Conservation (phyloP, 148 eudicot genomes). For the Fallopia convolvulus region DNA sequence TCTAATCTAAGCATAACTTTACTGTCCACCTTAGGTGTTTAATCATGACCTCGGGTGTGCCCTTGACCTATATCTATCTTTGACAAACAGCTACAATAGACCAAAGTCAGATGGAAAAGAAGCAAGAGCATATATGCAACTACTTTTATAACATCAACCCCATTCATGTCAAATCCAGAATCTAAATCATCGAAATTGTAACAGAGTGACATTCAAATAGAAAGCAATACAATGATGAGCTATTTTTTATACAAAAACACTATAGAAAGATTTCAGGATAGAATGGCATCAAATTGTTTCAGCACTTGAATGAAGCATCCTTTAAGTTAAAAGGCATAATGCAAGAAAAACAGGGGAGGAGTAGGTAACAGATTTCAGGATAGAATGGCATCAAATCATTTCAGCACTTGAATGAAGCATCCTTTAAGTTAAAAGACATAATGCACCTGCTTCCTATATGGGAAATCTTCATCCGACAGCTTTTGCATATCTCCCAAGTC, state of each 20-base stretch:
- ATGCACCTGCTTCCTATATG: conserved; percentile 70
- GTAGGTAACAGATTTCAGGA: no score
- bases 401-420: not conserved
- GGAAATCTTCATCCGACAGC: conserved; percentile 72
- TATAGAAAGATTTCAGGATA: not conserved
- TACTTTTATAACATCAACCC: not conserved
- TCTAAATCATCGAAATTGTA: not conserved
- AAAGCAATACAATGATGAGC: not conserved
- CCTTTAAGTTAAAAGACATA: not conserved
- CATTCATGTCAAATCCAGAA: not conserved
- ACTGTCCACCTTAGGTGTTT: not conserved
- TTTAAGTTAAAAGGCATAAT: not conserved
- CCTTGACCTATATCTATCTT: not conserved
- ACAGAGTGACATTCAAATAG: not conserved
- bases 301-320: not conserved
- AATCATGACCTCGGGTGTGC: not conserved
- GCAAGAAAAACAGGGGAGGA: conserved; percentile 8
- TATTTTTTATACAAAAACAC: not conserved
- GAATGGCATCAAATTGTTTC: not conserved
- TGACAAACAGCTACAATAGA: not conserved
- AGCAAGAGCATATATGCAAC: not conserved
- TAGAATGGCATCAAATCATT: not conserved
- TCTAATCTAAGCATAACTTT: not conserved
- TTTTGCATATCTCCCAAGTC: conserved; percentile 76
- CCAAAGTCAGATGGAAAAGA: not conserved